These are phyloP conservation scores for Wallacemonas sp. DNA, from an alignment of 208 protist genomes.

Conservation along the genomic window DNA sequence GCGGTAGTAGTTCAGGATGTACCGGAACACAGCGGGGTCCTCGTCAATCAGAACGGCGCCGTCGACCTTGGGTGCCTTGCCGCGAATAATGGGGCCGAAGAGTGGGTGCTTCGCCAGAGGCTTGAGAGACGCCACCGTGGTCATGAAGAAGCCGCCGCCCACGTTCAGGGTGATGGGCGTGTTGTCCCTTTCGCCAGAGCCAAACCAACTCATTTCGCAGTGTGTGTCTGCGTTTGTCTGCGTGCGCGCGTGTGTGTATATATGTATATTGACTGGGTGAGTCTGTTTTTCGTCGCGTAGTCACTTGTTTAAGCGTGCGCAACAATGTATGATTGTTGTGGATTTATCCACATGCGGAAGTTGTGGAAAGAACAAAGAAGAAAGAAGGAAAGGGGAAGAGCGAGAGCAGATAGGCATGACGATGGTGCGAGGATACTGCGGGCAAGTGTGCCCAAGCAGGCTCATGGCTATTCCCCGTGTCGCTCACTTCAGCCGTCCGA, in stretches of 20 bases:
- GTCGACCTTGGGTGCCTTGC: slow-evolving; percentile 45
- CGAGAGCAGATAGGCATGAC: neutral
- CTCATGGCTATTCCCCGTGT: too few species aligned
- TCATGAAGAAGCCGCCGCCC: slow-evolving; percentile 60
- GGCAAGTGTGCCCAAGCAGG: too few species aligned
- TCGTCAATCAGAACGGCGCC: slow-evolving; percentile 69
- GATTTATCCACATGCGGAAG: too few species aligned
- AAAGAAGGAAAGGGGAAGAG: neutral
- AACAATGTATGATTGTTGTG: too few species aligned
- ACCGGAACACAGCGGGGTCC: slow-evolving; percentile 64
- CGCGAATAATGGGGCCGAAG: slow-evolving; percentile 61
- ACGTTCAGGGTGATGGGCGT: slow-evolving; percentile 61
- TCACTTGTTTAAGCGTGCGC: too few species aligned
- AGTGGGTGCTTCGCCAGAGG: slow-evolving; percentile 33
- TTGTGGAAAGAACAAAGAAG: neutral
- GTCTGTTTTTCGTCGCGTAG: too few species aligned
- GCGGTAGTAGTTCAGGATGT: slow-evolving; percentile 66
- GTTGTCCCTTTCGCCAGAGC: neutral
- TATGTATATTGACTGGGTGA: too few species aligned
- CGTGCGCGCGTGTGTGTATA: neutral
- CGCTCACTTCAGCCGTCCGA: too few species aligned
- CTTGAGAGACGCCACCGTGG: slow-evolving; percentile 39
- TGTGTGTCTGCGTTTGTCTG: neutral
- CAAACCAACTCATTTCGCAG: slow-evolving; percentile 15
- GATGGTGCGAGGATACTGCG: too few species aligned